phyloP scores from a whole-genome alignment of 768 basidiomycete species.

The Lactarius quietus region DNA sequence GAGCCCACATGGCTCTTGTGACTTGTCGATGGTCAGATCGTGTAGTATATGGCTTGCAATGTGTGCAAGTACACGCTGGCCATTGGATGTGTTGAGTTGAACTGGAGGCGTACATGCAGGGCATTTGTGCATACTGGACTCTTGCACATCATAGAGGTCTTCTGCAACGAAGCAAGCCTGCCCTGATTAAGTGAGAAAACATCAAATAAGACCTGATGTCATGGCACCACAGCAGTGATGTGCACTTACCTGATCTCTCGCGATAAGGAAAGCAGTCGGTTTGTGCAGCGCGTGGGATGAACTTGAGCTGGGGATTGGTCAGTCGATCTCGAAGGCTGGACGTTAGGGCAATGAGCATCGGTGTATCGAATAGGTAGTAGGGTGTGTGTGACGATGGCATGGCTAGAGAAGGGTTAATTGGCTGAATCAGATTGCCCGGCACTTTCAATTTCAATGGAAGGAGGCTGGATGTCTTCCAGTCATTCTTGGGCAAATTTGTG shows the following conservation, averaged over 20 bases:
- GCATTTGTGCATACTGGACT: too few relatives aligned
- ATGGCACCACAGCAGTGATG: too few relatives aligned
- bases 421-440: neutral
- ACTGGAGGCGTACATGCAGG: too few relatives aligned
- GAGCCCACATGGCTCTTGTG: neutral
- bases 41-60: neutral
- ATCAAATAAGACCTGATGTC: too few relatives aligned
- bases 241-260: neutral
- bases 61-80: neutral
- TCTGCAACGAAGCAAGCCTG: too few relatives aligned
- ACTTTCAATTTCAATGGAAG: neutral
- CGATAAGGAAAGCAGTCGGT: neutral
- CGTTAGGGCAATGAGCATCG: neutral
- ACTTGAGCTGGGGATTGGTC: neutral
- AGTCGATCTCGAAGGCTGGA: neutral
- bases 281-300: neutral
- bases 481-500: too few relatives aligned
- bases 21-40: neutral
- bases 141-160: too few relatives aligned
- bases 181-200: too few relatives aligned
- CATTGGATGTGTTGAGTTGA: too few relatives aligned
- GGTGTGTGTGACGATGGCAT: neutral
- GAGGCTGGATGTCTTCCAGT: too few relatives aligned
- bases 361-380: neutral
- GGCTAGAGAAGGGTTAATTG: neutral